Evolutionary conservation across 2,329 filamentous ascomycete species (phyloP).

Genomic region (Penicillium sp.): DNA sequence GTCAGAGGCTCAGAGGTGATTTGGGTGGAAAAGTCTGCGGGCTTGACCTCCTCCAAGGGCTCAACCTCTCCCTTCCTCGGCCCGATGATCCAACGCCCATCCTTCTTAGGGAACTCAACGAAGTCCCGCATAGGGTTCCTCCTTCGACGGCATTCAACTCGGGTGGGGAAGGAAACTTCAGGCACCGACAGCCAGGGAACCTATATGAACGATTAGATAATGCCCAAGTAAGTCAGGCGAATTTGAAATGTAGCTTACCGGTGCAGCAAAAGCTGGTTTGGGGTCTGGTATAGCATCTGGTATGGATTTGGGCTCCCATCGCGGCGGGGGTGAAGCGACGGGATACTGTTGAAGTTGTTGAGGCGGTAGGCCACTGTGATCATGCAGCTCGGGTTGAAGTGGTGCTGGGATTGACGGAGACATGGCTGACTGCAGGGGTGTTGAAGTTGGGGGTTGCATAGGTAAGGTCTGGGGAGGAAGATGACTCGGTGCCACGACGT

Average conservation of each 20-base stretch:
- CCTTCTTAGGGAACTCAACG: conserved; percentile 56
- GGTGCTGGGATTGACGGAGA: conserved; percentile 34
- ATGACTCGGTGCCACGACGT: conserved; percentile 39
- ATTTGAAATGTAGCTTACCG: conserved; percentile 36
- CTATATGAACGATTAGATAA: conserved; percentile 31
- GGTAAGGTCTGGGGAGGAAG: conserved; percentile 37
- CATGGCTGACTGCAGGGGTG: conserved; percentile 38
- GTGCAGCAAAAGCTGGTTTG: conserved; percentile 49
- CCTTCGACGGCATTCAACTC: conserved; percentile 49
- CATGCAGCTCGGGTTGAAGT: conserved; percentile 31
- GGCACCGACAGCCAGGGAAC: conserved; percentile 63
- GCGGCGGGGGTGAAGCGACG: conserved; percentile 32
- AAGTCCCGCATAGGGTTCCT: conserved; percentile 36
- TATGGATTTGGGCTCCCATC: conserved; percentile 25
- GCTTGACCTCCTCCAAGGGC: conserved; percentile 22
- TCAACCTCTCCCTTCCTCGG: conserved; percentile 12
- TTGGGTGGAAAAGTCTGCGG: conserved; percentile 17
- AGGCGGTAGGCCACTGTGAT: conserved; percentile 25
- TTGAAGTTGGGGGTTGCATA: conserved; percentile 40
- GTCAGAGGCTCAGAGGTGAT: conserved; percentile 53
- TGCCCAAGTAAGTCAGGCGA: neutral
- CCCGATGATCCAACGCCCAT: conserved; percentile 26
- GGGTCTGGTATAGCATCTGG: conserved; percentile 24
- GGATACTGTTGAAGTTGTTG: conserved; percentile 32
- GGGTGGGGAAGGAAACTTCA: conserved; percentile 55